These are phyloP conservation scores for Fistulifera solaris DNA, from an alignment of 108 stramenopile genomes.

Conservation along the genomic window DNA sequence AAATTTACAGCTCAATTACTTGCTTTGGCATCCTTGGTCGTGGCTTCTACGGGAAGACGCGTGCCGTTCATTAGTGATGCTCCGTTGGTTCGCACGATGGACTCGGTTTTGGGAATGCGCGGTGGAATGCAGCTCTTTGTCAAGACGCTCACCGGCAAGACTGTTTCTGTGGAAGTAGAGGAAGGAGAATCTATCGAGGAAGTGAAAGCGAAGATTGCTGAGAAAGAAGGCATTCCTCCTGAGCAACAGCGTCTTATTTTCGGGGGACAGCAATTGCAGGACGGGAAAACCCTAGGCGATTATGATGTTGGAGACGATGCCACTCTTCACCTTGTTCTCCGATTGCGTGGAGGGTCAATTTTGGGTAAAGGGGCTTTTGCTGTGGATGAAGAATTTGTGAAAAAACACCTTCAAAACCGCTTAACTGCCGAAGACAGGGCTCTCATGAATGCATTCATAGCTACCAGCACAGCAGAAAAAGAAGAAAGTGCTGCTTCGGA, in stretches of 20 bases:
- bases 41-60: no score
- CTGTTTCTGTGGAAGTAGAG: slow-evolving; percentile 93
- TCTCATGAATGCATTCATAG: slow-evolving; percentile 68
- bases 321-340: slow-evolving; percentile 88
- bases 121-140: slow-evolving; percentile 95
- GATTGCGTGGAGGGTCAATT: slow-evolving; percentile 64
- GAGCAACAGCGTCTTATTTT: slow-evolving; percentile 95
- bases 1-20: no score
- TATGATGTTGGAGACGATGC: slow-evolving; percentile 93
- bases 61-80: no score
- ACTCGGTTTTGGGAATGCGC: slow-evolving; percentile 17
- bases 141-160: slow-evolving; percentile 93
- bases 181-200: slow-evolving; percentile 96
- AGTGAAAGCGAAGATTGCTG: slow-evolving; percentile 94
- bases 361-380: slow-evolving; percentile 42
- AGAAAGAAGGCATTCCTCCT: slow-evolving; percentile 95
- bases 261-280: slow-evolving; percentile 96
- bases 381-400: slow-evolving; percentile 78
- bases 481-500: background rate
- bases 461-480: background rate
- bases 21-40: no score
- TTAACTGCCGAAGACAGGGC: slow-evolving; percentile 56
- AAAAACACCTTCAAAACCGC: slow-evolving; percentile 31
- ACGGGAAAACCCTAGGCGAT: slow-evolving; percentile 90
- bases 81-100: no score